phyloP scores from a whole-genome alignment of 106 monocot genomes.

The Narthecium ossifragum region DNA sequence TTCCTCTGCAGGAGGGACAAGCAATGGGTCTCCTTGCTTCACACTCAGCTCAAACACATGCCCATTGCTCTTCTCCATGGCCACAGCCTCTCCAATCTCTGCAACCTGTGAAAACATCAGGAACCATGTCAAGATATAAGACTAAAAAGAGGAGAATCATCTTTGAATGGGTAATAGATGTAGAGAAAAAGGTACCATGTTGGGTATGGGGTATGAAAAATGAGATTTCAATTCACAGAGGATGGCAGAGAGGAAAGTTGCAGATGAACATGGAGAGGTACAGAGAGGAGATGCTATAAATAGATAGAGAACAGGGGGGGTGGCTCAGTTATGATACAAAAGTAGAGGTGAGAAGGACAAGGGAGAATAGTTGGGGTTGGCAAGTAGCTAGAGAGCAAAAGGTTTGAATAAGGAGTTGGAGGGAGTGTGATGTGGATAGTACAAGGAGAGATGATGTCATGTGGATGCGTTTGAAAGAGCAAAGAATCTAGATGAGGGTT shows the following conservation, averaged over 20 bases:
- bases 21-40: slow-evolving; percentile 34
- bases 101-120: background rate
- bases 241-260: background rate
- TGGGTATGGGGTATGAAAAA: background rate
- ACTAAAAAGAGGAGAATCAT: background rate
- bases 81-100: background rate
- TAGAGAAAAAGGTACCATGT: background rate
- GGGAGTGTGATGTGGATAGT: background rate
- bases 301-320: no score
- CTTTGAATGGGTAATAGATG: background rate
- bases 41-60: slow-evolving; percentile 16
- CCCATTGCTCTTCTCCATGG: background rate
- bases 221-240: background rate
- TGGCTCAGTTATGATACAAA: no score
- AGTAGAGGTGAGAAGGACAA: no score
- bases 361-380: background rate
- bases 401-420: background rate
- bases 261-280: background rate
- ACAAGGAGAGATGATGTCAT: background rate
- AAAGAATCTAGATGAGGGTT: background rate
- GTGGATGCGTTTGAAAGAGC: background rate
- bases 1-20: slow-evolving; percentile 38
- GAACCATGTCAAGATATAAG: background rate
- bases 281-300: no score
- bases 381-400: background rate